Evolutionary conservation across 345 rosid species (phyloP), one percentile per base, ranked within the genome.

Genomic region (Euclidium syriacum): DNA sequence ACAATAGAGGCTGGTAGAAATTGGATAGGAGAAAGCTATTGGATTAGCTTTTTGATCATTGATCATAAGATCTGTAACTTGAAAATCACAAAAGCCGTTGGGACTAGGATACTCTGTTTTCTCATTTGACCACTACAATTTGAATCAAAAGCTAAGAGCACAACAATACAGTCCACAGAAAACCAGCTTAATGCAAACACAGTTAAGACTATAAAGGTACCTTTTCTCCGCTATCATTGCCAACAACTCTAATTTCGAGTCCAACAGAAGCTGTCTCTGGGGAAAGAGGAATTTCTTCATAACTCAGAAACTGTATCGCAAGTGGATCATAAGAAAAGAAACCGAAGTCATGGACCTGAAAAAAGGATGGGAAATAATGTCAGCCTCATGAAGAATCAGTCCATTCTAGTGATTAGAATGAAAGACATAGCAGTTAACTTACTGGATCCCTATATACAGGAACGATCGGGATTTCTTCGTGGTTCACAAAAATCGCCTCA

Each of bases 151-250:
- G n/a, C n/a, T n/a, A n/a, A n/a, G n/a, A n/a, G n/a, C n/a, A n/a
- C n/a, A n/a, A n/a, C n/a, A n/a, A n/a, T n/a, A n/a, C n/a, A n/a
- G n/a, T n/a, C n/a, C n/a, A n/a, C n/a, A n/a, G n/a, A n/a, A n/a
- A n/a, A n/a, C n/a, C n/a, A n/a, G n/a, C n/a, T n/a, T n/a, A n/a
- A n/a, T n/a, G n/a, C n/a, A n/a, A n/a, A n/a, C n/a, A n/a, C n/a
- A n/a, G n/a, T n/a, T n/a, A n/a, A n/a, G n/a, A n/a, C n/a, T n/a
- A n/a, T n/a, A n/a, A n/a, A n/a, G n/a, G n/a, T 83, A 92, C 95
- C 95, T 92, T 92, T 79, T 92, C 98, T 52, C 95, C 87, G 33
- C 98, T 89, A 65, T 92, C 98, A 75, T 92, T 92, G 32, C 99
- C 99, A 55, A 90, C 90, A 79, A 94, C 98, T 75, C 95, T 80